Conservation (phyloP, 176 grass and related monocot species). For the sorghum (Sorghum bicolor) region Sorghum_bicolor_NCBIv3 NC_012873.2:64731001-64731500, state of each 20-base stretch:
- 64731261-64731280: background rate
- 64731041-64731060: background rate
- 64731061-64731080: background rate
- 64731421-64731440: background rate
- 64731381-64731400: background rate
- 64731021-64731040: background rate
- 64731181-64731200: background rate
- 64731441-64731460: background rate
- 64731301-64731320: background rate
- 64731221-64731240: background rate
- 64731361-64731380: background rate
- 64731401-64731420: background rate
- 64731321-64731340: background rate
- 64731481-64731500: background rate
- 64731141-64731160: background rate
- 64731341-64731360: background rate
- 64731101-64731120: background rate
- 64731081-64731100: background rate
- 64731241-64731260: background rate
- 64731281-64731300: background rate
- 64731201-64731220: background rate
- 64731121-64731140: background rate
- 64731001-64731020: background rate
- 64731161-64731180: background rate
- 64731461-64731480: slow-evolving; percentile 3